Evolutionary conservation across 441 rosid genomes (phyloP), one percentile per base, ranked within the genome.

Genomic region (Melastoma candidum): DNA sequence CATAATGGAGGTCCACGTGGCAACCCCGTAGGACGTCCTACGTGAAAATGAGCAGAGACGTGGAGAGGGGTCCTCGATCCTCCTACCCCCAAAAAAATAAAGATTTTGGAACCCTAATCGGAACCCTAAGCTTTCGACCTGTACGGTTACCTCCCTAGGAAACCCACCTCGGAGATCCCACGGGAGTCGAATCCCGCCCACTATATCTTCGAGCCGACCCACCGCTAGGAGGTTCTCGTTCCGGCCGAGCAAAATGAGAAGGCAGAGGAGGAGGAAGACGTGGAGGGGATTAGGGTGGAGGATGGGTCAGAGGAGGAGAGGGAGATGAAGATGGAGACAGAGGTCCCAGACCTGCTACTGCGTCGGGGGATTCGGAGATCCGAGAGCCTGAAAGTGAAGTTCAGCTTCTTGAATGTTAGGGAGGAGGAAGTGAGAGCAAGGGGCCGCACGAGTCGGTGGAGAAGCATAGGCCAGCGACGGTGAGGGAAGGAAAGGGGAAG

Each of bases 391-490:
- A 4, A 3, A 2, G 3, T 3, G 11, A 36, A 51, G 46, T 0
- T 13, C 56, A 43, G 44, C 3, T 3, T 36, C 43, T 0, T 3
- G 26, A 7, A 52, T 12, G 2, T 14, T 8, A 44, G 43, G 1
- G 46, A 52, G 7, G 56, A 36, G 2, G 56, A 52, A 3, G 56
- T 17, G 22, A 44, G 43, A 36, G 56, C 13, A 13, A 17, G 12
- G 56, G 26, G 14, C 25, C 2, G 12, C 24, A 6, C 46, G 41
- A 32, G 41, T 6, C 41, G 41, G 41, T 52, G n/a, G 26, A 52
- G 46, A 52, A 44, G 12, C 56, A 44, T n/a, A 43, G 56, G 1
- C 56, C 56, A 44, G 45, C 45, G 12, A 52, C 12, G 26, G 9
- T 2, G 26, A 13, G 56, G 43, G 45, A 52, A 52, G 56, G 9